These are phyloP conservation scores for Hymenoscyphus repandus DNA, from an alignment of 2,329 filamentous ascomycete species.

Conservation along the genomic window DNA sequence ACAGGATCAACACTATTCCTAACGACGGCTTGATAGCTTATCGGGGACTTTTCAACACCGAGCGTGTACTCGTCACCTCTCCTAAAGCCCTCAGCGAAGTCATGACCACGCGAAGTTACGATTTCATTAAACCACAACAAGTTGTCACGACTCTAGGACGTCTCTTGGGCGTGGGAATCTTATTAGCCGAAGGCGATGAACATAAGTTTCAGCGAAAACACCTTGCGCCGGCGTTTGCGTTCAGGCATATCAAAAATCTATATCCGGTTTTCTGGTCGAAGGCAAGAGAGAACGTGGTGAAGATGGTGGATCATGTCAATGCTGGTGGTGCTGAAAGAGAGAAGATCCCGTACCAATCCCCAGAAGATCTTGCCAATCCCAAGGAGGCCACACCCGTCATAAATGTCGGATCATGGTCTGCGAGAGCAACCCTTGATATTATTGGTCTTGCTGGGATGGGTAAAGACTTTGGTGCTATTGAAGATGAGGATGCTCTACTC, in stretches of 20 bases:
- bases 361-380: slow-evolving; percentile 7
- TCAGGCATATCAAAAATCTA: slow-evolving; percentile 76
- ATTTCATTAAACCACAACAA: slow-evolving; percentile 58
- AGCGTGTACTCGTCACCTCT: slow-evolving; percentile 55
- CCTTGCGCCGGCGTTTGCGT: slow-evolving; percentile 78
- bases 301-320: slow-evolving; percentile 50
- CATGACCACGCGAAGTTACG: slow-evolving; percentile 62
- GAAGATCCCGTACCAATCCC: slow-evolving; percentile 24
- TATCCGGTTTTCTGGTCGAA: slow-evolving; percentile 84
- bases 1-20: slow-evolving; percentile 52
- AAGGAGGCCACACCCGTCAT: slow-evolving; percentile 39
- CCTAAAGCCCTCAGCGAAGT: slow-evolving; percentile 66
- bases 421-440: slow-evolving; percentile 67
- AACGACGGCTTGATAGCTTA: slow-evolving; percentile 68
- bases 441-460: slow-evolving; percentile 70
- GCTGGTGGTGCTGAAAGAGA: slow-evolving; percentile 34
- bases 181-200: slow-evolving; percentile 85
- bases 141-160: slow-evolving; percentile 52
- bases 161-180: slow-evolving; percentile 64
- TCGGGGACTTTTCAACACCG: slow-evolving; percentile 54
- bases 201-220: slow-evolving; percentile 78
- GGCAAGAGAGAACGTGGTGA: slow-evolving; percentile 58
- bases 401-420: slow-evolving; percentile 58
- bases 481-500: slow-evolving; percentile 54
- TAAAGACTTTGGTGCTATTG: slow-evolving; percentile 62